Evolutionary conservation across 2,329 filamentous ascomycete genomes (phyloP).

Genomic region (Microdochium nivale): DNA sequence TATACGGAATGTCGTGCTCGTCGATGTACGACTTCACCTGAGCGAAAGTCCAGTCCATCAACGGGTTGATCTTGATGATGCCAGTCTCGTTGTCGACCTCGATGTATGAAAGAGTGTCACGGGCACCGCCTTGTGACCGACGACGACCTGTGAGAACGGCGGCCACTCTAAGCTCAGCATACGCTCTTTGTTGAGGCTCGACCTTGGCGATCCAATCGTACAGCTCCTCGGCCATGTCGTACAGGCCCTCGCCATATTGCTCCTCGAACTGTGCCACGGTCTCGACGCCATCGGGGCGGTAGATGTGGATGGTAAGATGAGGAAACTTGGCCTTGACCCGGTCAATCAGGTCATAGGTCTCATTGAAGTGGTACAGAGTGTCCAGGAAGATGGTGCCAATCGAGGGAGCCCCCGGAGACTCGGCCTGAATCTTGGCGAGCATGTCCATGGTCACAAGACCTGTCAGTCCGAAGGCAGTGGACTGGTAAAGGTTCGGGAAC

Average conservation of each 20-base stretch:
- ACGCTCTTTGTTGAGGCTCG: conserved; percentile 88
- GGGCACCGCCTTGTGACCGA: conserved; percentile 85
- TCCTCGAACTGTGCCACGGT: conserved; percentile 70
- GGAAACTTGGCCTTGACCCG: conserved; percentile 70
- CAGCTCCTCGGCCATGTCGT: conserved; percentile 76
- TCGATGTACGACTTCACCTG: conserved; percentile 85
- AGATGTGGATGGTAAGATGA: conserved; percentile 74
- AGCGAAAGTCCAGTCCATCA: conserved; percentile 88
- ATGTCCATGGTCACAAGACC: conserved; percentile 80
- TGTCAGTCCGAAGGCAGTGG: conserved; percentile 73
- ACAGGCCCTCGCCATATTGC: conserved; percentile 74
- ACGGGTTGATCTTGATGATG: conserved; percentile 93
- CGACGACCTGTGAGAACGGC: conserved; percentile 89
- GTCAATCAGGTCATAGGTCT: conserved; percentile 68
- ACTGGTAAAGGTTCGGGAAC: conserved; percentile 83
- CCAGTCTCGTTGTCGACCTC: conserved; percentile 84
- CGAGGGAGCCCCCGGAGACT: conserved; percentile 49
- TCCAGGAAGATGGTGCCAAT: conserved; percentile 73
- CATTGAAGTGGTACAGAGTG: conserved; percentile 73
- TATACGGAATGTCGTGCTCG: conserved; percentile 86
- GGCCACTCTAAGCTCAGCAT: conserved; percentile 76
- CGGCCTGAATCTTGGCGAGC: conserved; percentile 63
- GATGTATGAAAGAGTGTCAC: conserved; percentile 81
- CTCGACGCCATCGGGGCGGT: conserved; percentile 72
- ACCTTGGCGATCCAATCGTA: conserved; percentile 99